phyloP scores from a whole-genome alignment of 1,284 basidiomycete genomes.

The Melampsora americana region DNA sequence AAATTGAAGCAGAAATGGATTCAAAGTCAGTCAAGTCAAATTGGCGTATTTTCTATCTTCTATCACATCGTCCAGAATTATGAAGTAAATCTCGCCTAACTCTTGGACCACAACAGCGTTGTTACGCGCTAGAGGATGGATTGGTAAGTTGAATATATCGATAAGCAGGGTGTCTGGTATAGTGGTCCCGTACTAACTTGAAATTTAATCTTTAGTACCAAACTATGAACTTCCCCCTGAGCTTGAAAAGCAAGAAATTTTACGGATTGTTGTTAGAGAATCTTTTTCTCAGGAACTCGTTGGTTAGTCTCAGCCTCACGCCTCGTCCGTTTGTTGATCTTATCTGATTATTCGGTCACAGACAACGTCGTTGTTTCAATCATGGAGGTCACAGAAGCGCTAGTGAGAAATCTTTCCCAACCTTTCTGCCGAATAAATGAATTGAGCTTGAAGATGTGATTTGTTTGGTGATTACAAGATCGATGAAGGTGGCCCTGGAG shows the following conservation, averaged over 20 bases:
- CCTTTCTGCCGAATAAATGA: neutral
- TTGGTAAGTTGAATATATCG: conserved; percentile 33
- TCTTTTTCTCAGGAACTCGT: conserved; percentile 58
- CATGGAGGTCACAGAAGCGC: conserved; percentile 32
- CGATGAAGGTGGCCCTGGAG: conserved; percentile 22
- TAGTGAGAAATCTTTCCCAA: conserved; percentile 3
- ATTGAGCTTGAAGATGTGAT: neutral
- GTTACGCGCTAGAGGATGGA: conserved; percentile 73
- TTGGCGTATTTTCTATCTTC: neutral
- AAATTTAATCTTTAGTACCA: neutral
- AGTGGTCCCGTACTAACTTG: conserved; percentile 47
- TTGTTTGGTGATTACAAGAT: neutral
- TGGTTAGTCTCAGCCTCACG: conserved; percentile 4
- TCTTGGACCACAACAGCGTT: neutral
- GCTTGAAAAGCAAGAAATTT: conserved; percentile 68
- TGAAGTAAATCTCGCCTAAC: neutral
- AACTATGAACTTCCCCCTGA: conserved; percentile 72
- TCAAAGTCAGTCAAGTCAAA: conserved; percentile 4
- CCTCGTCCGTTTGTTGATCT: neutral
- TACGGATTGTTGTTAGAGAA: conserved; percentile 81
- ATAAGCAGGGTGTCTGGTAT: neutral
- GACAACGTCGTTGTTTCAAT: conserved; percentile 21
- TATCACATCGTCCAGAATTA: neutral
- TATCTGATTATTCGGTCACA: neutral
- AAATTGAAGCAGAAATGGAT: conserved; percentile 53